Evolutionary conservation across 2,329 filamentous ascomycete genomes (phyloP).

Genomic region (Penicillium capsulatum): DNA sequence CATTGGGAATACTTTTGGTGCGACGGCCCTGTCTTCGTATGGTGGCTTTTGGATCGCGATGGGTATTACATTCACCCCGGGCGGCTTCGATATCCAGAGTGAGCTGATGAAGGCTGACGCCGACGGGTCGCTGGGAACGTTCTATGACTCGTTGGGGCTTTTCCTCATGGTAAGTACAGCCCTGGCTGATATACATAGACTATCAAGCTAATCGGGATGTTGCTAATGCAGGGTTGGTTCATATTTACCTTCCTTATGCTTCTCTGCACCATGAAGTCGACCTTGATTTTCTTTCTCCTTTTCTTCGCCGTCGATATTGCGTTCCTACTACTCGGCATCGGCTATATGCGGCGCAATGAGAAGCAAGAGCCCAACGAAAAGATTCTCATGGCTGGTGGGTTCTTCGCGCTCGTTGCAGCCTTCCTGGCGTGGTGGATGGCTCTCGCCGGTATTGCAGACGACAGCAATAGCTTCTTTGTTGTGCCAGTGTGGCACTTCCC

Average conservation of each 20-base stretch:
- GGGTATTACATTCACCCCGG: constrained; percentile 62
- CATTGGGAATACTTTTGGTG: constrained; percentile 73
- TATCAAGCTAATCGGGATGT: not conserved
- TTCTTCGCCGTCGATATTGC: constrained; percentile 68
- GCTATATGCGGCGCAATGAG: constrained; percentile 52
- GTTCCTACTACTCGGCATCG: constrained; percentile 65
- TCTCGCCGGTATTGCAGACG: constrained; percentile 70
- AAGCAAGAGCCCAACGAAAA: constrained; percentile 32
- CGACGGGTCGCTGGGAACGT: constrained; percentile 34
- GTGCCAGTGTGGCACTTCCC: constrained; percentile 87
- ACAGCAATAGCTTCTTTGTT: constrained; percentile 70
- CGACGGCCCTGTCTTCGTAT: constrained; percentile 69
- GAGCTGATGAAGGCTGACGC: constrained; percentile 36
- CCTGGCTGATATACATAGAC: not conserved
- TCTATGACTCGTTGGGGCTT: constrained; percentile 60
- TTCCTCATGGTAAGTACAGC: constrained; percentile 54
- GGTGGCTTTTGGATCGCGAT: constrained; percentile 75
- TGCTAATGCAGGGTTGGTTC: constrained; percentile 59
- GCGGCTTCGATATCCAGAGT: constrained; percentile 57
- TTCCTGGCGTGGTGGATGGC: constrained; percentile 82
- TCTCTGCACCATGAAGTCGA: constrained; percentile 66
- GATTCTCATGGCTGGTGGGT: constrained; percentile 60
- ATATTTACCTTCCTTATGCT: constrained; percentile 71
- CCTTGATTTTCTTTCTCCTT: constrained; percentile 66
- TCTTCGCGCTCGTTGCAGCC: constrained; percentile 68